Evolutionary conservation across 1,139 yeast genomes (phyloP).

Genomic region (Scheffersomyces lignicola): DNA sequence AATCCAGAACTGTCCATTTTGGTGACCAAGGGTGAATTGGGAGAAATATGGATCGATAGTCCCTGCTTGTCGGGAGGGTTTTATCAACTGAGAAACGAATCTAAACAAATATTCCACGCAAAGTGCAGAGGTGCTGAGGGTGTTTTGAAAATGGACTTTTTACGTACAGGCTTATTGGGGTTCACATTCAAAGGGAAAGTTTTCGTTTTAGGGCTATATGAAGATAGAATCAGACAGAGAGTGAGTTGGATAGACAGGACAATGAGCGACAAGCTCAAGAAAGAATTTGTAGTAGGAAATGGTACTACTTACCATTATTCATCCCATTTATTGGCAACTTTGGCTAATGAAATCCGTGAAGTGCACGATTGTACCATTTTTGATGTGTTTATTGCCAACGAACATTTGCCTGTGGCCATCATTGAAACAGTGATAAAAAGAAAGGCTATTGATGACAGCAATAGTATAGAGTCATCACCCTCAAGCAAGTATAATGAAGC

Average conservation of each 20-base stretch:
- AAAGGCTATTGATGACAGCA: slow-evolving; percentile 28
- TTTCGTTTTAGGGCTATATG: slow-evolving; percentile 84
- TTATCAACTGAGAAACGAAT: slow-evolving; percentile 69
- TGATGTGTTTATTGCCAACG: slow-evolving; percentile 82
- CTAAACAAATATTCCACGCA: slow-evolving; percentile 79
- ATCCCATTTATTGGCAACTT: slow-evolving; percentile 76
- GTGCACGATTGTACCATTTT: slow-evolving; percentile 91
- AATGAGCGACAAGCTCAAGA: slow-evolving; percentile 29
- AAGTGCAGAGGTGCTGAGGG: slow-evolving; percentile 73
- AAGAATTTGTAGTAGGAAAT: slow-evolving; percentile 33
- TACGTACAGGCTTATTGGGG: slow-evolving; percentile 89
- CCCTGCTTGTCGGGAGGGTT: slow-evolving; percentile 88
- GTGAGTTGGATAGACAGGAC: slow-evolving; percentile 63
- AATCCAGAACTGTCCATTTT: slow-evolving; percentile 83
- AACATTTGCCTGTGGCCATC: slow-evolving; percentile 81
- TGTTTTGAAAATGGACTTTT: slow-evolving; percentile 68
- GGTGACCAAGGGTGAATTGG: slow-evolving; percentile 76
- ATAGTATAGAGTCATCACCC: slow-evolving; percentile 10
- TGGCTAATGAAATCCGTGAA: slow-evolving; percentile 79
- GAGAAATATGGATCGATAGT: slow-evolving; percentile 95
- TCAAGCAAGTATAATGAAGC: slow-evolving; percentile 12
- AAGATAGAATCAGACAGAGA: slow-evolving; percentile 84
- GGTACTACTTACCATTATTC: slow-evolving; percentile 73
- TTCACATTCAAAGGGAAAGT: slow-evolving; percentile 85
- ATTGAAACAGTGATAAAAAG: slow-evolving; percentile 80